These are phyloP conservation scores for Penicillium sp. DNA, from an alignment of 2,329 filamentous ascomycete genomes.

Conservation along the genomic window DNA sequence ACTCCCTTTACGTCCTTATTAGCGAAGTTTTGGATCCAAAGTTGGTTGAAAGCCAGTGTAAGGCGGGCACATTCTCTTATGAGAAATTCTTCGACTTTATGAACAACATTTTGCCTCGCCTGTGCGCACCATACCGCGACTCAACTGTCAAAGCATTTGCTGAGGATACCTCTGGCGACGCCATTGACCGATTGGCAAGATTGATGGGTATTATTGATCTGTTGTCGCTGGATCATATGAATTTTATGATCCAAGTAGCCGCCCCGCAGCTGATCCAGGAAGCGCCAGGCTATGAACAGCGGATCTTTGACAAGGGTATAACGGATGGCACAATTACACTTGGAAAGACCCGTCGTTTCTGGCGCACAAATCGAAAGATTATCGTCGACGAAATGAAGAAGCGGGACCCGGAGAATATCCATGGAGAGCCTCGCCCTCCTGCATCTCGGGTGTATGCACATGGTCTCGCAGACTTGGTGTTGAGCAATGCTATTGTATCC, in stretches of 20 bases:
- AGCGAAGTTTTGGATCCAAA: slow-evolving; percentile 64
- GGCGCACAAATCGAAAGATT: slow-evolving; percentile 47
- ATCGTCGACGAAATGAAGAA: slow-evolving; percentile 57
- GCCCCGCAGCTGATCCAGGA: slow-evolving; percentile 65
- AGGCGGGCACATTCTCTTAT: slow-evolving; percentile 65
- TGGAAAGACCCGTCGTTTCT: slow-evolving; percentile 59
- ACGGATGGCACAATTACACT: slow-evolving; percentile 56
- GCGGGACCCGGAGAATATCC: slow-evolving; percentile 44
- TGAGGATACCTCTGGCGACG: slow-evolving; percentile 56
- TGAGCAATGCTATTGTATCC: slow-evolving; percentile 57
- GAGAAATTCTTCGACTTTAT: slow-evolving; percentile 67
- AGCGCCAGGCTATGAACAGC: slow-evolving; percentile 64
- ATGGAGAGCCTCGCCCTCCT: slow-evolving; percentile 41
- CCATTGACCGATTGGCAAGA: slow-evolving; percentile 65
- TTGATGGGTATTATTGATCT: slow-evolving; percentile 66
- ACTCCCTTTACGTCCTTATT: slow-evolving; percentile 64
- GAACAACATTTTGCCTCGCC: slow-evolving; percentile 63
- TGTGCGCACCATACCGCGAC: slow-evolving; percentile 68
- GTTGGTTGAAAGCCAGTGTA: slow-evolving; percentile 61
- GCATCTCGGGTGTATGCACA: slow-evolving; percentile 58
- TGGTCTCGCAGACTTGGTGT: slow-evolving; percentile 61
- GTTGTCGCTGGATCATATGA: slow-evolving; percentile 66
- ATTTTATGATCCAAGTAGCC: slow-evolving; percentile 65
- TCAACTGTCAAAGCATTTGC: slow-evolving; percentile 60
- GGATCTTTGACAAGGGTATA: slow-evolving; percentile 60